Conservation (phyloP, 2,329 filamentous ascomycete species). For the Neofusicoccum sp. region DNA sequence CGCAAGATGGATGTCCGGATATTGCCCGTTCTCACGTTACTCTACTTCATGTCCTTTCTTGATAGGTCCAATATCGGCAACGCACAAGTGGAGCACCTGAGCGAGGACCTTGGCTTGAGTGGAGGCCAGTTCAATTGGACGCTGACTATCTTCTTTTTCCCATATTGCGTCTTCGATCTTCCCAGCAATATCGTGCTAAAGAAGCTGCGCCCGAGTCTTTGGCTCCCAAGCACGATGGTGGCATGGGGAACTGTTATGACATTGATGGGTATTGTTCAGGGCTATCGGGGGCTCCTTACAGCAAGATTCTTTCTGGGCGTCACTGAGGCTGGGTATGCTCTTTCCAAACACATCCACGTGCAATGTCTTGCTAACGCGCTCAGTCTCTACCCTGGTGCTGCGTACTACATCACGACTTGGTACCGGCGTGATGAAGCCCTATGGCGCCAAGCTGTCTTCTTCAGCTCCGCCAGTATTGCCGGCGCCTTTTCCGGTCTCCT, state of each 20-base stretch:
- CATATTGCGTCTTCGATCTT: conserved; percentile 40
- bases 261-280: conserved; percentile 50
- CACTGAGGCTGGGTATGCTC: conserved; percentile 29
- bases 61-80: conserved; percentile 42
- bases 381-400: conserved; percentile 30
- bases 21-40: conserved; percentile 28
- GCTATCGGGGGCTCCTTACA: conserved; percentile 50
- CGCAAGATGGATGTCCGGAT: conserved; percentile 27
- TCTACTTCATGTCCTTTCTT: conserved; percentile 36
- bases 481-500: conserved; percentile 61
- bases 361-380: conserved; percentile 1
- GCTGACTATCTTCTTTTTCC: conserved; percentile 63
- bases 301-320: conserved; percentile 45
- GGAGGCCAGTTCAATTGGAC: conserved; percentile 66
- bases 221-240: conserved; percentile 44
- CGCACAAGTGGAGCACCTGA: conserved; percentile 40
- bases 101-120: conserved; percentile 27
- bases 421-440: conserved; percentile 60
- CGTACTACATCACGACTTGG: conserved; percentile 62
- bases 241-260: conserved; percentile 46
- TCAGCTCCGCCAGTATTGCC: conserved; percentile 55
- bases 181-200: conserved; percentile 64
- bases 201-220: conserved; percentile 51
- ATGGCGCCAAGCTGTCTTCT: conserved; percentile 61
- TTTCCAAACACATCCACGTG: not conserved